Conservation (phyloP, 2,329 filamentous ascomycete species). For the Xylogone sp. region DNA sequence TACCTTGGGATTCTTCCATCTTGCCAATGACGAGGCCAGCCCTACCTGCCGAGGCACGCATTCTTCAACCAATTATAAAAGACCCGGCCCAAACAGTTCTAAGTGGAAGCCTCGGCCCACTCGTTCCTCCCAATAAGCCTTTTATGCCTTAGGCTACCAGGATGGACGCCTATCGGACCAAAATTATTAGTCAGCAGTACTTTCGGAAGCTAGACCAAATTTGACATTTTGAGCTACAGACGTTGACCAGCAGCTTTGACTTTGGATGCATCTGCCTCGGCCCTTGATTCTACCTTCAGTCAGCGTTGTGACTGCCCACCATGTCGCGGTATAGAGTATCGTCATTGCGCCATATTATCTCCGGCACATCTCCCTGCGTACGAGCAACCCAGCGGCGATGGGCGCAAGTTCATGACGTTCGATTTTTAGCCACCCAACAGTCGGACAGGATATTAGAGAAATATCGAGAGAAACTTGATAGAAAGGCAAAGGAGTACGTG, state of each 20-base stretch:
- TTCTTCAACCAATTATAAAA: too few species aligned
- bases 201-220: too few species aligned
- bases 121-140: too few species aligned
- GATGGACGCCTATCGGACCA: too few species aligned
- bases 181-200: too few species aligned
- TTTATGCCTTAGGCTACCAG: background rate
- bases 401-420: slow-evolving; percentile 89
- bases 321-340: slow-evolving; percentile 49
- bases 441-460: slow-evolving; percentile 71
- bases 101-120: background rate
- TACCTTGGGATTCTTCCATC: too few species aligned
- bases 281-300: background rate
- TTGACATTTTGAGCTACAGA: too few species aligned
- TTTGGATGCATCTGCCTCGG: too few species aligned
- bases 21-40: too few species aligned
- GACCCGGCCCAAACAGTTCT: too few species aligned
- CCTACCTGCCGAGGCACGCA: background rate
- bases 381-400: slow-evolving; percentile 66
- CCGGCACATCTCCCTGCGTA: slow-evolving; percentile 23
- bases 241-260: too few species aligned
- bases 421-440: slow-evolving; percentile 78
- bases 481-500: slow-evolving; percentile 67
- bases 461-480: slow-evolving; percentile 80
- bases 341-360: slow-evolving; percentile 40
- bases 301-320: background rate